Evolutionary conservation across 2,329 filamentous ascomycete species (phyloP), one percentile per base, ranked within the genome.

Genomic region (Microdochium trichocladiopsis): DNA sequence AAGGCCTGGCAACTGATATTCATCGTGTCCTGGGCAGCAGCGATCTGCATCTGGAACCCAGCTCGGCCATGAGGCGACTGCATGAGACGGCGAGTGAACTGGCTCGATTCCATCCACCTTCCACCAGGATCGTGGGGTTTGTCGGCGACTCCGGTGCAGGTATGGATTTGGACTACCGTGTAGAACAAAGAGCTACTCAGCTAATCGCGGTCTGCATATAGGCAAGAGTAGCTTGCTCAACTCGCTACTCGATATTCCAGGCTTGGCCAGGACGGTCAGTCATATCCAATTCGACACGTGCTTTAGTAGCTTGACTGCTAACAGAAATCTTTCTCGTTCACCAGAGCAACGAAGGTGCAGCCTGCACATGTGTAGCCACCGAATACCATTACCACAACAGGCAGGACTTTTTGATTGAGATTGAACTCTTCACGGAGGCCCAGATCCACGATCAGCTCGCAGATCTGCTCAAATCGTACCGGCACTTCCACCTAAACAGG

Each of bases 141-240:
- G 72, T 78, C 0, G 75, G 75, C 0, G 74, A 76, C 54, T 75
- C 74, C 12, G 75, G 75, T 3, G 72, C 69, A 31, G 72, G 72
- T 72, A 57, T 57, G 67, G 43, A 24, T 8, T 37, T 9, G 43
- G 23, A n/a, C 14, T 9, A 47, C 16, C 23, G 22, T 49, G 28
- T 8, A 4, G 41, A 23, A n/a, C n/a, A n/a, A 9, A 28, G n/a
- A 22, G n/a, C 21, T 14, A 21, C 10, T 36, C 48, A 47, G 49
- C 28, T 25, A n/a, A 24, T 22, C n/a, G 22, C 14, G 11, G 41
- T 22, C 18, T 21, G n/a, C 21, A 22, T 8, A 22, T 25, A 69
- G 74, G 75, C 0, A 77, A 78, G 61, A 77, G 74, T 52, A 78
- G 75, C 53, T 58, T 78, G 2, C 62, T 78, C 16, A 78, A 78